These are phyloP conservation scores for Colletotrichum aenigma DNA, from an alignment of 2,329 filamentous ascomycete genomes.

Conservation along the genomic window DNA sequence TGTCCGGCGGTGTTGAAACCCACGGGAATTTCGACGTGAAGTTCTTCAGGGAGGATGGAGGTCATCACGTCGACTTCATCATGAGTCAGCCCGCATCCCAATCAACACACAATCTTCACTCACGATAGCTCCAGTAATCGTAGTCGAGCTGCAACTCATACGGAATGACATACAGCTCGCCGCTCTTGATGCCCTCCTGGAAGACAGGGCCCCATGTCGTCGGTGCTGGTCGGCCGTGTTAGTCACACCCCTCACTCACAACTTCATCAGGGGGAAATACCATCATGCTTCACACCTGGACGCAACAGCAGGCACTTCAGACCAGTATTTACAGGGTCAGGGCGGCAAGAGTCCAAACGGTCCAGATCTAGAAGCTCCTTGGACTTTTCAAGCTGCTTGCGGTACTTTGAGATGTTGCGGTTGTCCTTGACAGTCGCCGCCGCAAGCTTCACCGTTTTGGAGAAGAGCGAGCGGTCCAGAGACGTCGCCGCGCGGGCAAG, in stretches of 20 bases:
- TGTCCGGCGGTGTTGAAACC: constrained; percentile 92
- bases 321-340: constrained; percentile 66
- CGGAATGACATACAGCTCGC: constrained; percentile 74
- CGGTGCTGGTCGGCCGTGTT: constrained; percentile 49
- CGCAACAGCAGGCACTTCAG: constrained; percentile 66
- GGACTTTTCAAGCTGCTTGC: constrained; percentile 67
- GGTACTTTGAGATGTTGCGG: constrained; percentile 74
- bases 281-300: constrained; percentile 58
- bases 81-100: not conserved
- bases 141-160: constrained; percentile 82
- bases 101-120: constrained; percentile 24
- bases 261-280: constrained; percentile 34
- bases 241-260: not conserved
- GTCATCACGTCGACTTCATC: constrained; percentile 77
- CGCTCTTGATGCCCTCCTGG: constrained; percentile 68
- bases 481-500: constrained; percentile 78
- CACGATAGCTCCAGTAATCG: constrained; percentile 84
- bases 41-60: constrained; percentile 79
- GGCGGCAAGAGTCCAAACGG: constrained; percentile 65
- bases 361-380: constrained; percentile 70
- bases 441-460: constrained; percentile 74
- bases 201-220: constrained; percentile 79
- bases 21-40: constrained; percentile 79
- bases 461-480: constrained; percentile 85
- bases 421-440: constrained; percentile 80